A percentile compares a stretch with the other conserved stretches of the same genome.
These are phyloP conservation scores for Colletotrichum sp. DNA, from an alignment of 2,329 filamentous ascomycete species.

Conservation along the genomic window DNA sequence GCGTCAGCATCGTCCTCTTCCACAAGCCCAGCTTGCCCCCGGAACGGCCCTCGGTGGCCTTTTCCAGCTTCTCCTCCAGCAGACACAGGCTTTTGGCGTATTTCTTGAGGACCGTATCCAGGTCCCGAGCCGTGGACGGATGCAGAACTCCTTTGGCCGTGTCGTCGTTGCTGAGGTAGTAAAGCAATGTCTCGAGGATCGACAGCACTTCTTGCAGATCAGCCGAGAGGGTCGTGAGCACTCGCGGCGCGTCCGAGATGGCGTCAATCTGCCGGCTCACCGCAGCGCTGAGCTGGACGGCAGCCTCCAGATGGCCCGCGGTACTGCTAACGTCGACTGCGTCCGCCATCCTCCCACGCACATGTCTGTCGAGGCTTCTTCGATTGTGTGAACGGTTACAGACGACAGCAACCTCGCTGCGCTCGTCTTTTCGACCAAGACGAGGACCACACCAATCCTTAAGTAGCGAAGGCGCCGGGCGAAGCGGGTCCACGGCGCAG, in stretches of 20 bases:
- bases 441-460: neutral
- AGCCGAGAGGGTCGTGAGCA: neutral
- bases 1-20: neutral
- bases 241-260: neutral
- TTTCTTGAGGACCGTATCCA: neutral
- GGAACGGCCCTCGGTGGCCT: neutral
- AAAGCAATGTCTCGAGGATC: neutral
- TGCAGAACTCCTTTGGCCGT: neutral
- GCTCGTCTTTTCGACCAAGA: neutral
- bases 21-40: neutral
- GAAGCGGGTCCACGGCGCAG: neutral
- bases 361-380: neutral
- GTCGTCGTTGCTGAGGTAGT: slow-evolving; percentile 1
- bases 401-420: neutral
- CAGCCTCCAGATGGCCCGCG: neutral
- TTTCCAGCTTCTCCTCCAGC: neutral
- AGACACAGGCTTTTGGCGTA: neutral
- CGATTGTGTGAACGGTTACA: neutral
- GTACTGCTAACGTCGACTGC: neutral
- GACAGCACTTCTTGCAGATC: neutral
- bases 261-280: slow-evolving; percentile 3
- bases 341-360: neutral
- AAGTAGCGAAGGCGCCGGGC: neutral
- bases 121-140: neutral
- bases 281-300: neutral